Evolutionary conservation across 768 basidiomycete species (phyloP), one percentile per base, ranked within the genome.

Genomic region (Phaeotremella skinneri): DNA sequence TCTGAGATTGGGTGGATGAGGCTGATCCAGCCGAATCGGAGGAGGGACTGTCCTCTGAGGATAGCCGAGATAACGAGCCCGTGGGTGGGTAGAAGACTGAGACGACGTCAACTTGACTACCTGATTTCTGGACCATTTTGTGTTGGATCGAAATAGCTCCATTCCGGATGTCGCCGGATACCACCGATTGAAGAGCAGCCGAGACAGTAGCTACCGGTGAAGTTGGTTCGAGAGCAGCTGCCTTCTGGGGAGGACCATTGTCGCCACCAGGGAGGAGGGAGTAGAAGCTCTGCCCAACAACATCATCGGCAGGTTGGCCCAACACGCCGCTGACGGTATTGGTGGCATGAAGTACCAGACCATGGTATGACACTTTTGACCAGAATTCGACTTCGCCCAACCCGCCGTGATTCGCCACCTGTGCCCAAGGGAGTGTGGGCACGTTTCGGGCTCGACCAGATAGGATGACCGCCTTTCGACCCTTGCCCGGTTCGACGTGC

Each of bases 381-480:
- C 80, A 81, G 59, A 76, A 78, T 53, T 80, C 81, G 49, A 62
- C 63, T 41, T 78, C 75, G 23, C 72, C 78, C 29, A 81, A 60
- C 17, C 85, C 86, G 21, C 85, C 85, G 2, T 81, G 81, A 27
- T 74, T 70, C 1, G 79, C 75, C 27, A 91, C 76, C 34, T 80
- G 79, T 2, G 78, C 79, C 90, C 90, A 91, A 3, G 72, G 75
- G 23, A 91, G 74, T 1, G 65, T 72, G 6, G 85, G 84, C 81
- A 89, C 86, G 68, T 82, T 82, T 45, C 87, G 79, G 29, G 86
- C 83, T 7, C 94, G 82, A 0, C 88, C 93, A 56, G 84, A 85
- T n/a, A 99, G 81, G 32, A 99, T 85, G 70, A 99, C 91, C 1
- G 91, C 90, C 78, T 98, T 96, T 34, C 91, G 81, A 0, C 91